Evolutionary conservation across 768 basidiomycete species (phyloP), one percentile per base, ranked within the genome.

Genomic region (Calocybe indica): DNA sequence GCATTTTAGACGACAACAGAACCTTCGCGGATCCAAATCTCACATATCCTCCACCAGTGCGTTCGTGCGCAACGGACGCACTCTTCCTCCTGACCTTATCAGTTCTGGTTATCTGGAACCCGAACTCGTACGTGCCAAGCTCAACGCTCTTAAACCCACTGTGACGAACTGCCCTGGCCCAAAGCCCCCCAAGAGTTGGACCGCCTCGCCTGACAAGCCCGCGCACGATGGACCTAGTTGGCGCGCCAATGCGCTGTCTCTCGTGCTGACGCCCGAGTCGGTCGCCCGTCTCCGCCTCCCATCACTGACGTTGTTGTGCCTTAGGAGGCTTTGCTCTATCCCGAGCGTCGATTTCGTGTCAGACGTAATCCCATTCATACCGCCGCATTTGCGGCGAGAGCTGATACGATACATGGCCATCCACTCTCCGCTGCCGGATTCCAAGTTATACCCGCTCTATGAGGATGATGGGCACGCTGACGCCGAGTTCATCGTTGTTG

Each of bases 401-500:
- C 66, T 87, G 12, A 65, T 87, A 30, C 77, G 83, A 3, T 72
- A 80, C 52, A 66, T 75, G 5, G 79, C 84, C 22, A 62, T 86
- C 9, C 72, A 80, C 46, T 59, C 65, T 1, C 87, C 88, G 1
- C 63, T 88, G 13, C 65, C 72, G 5, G 68, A 61, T 45, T 57
- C 64, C 14, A 74, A 76, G 47, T 67, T 88, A 13, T 71, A 72
- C 44, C 67, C 73, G 6, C 58, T 88, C 5, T 73, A 75, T 46
- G 70, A 69, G 32, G 66, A 70, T 0, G 63, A 77, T 5, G 72
- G 76, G 1, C 79, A 84, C 55, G 71, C 73, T 3, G 76, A 78
- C 44, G 80, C 83, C 0, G 88, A 89, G 50, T 64, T 87, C 8
- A 59, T 88, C 34, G 59, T 90, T 15, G 72, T 86, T 28, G 83